Evolutionary conservation across 2,329 filamentous ascomycete species (phyloP).

Genomic region (Alternaria alternata): DNA sequence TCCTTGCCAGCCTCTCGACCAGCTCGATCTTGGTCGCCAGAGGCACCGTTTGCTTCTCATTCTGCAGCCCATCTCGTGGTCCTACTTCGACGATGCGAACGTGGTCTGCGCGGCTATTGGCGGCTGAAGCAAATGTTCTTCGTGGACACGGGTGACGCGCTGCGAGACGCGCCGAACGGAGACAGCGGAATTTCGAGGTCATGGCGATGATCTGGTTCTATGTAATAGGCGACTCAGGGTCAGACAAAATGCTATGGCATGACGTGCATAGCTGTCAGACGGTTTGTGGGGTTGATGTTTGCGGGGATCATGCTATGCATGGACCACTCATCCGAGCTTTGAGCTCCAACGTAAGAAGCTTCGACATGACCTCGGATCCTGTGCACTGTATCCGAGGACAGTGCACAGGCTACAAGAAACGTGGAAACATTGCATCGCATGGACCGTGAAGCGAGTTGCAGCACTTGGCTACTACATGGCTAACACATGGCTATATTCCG

Average conservation of each 20-base stretch:
- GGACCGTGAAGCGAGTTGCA: neutral
- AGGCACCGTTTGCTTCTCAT: conserved; percentile 76
- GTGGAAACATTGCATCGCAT: neutral
- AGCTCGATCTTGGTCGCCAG: conserved; percentile 78
- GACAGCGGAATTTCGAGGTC: conserved; percentile 41
- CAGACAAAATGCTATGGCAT: conserved; percentile 6
- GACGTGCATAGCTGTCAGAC: conserved; percentile 19
- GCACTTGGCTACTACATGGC: neutral
- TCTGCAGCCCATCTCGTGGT: conserved; percentile 86
- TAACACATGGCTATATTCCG: neutral
- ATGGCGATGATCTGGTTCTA: conserved; percentile 23
- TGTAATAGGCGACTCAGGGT: neutral
- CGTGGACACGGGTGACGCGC: conserved; percentile 42
- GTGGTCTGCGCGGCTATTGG: conserved; percentile 50
- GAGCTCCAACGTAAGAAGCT: conserved; percentile 3
- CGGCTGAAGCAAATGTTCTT: conserved; percentile 44
- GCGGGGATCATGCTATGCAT: conserved; percentile 25
- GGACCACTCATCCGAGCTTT: conserved; percentile 8
- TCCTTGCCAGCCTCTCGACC: conserved; percentile 72
- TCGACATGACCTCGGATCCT: neutral
- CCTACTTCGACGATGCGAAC: conserved; percentile 81
- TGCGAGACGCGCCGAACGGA: conserved; percentile 47
- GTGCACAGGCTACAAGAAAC: neutral
- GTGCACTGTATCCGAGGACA: neutral
- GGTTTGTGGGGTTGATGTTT: conserved; percentile 24